Evolutionary conservation across 805 yeast genomes (phyloP), one percentile per base, ranked within the genome.

Genomic region (Lipomyces sp.): DNA sequence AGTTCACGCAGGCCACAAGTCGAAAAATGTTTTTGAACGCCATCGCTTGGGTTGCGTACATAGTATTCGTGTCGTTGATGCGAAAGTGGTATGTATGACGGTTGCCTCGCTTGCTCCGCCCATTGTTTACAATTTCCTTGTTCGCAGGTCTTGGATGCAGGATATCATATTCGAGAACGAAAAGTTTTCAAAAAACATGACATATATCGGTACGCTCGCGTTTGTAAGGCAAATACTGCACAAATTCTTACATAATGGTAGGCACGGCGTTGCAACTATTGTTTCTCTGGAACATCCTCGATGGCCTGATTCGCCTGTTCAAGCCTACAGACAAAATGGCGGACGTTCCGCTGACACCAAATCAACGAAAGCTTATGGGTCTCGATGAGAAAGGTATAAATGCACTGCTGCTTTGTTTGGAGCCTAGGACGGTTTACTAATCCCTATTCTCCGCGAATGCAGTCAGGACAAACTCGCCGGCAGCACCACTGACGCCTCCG

Each of bases 291-390:
- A 59, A 59, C 34, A 59, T 59, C 10, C 13, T 46, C 21, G 58
- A 57, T 29, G 60, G 61, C 4, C 16, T 51, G 13, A 38, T 53
- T 14, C 49, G 53, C n/a, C 52, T 59, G 3, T 21, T 51, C 21
- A 36, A 39, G 13, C 58, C 58, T 6, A 21, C 22, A 31, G 60
- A 56, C 33, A 46, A 50, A 34, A 19, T 52, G 2, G 56, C 48
- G 6, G 63, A 60, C 22, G 43, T 60, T 24, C 59, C 62, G 10
- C 40, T 60, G 19, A 60, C 63, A 6, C 63, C 63, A 5, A 57
- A 41, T 32, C 63, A 60, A 36, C 51, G 63, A 8, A 41, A 44
- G 18, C 44, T 60, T 7, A 51, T 60, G 53, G 63, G 63, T 10
- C 44, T 60, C 13, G 48, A 47, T 13, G 45, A 33, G 7, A 33